Evolutionary conservation across 345 rosid species (phyloP), one percentile per base, ranked within the genome.

Genomic region (Salix brachista): DNA sequence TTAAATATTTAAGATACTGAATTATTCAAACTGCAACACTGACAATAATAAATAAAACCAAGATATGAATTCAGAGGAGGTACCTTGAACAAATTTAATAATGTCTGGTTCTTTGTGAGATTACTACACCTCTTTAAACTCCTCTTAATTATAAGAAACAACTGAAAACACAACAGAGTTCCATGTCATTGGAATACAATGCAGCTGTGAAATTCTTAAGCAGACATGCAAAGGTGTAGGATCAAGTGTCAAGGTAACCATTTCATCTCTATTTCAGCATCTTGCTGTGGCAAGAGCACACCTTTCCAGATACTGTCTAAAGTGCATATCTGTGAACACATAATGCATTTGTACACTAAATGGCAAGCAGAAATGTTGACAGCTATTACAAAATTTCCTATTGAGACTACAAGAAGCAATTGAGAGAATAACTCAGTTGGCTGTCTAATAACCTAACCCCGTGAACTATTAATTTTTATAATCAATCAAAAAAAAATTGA

Each of bases 111-210:
- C 89, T 91, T 93, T 79, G 94, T 93, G 77, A 93, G 85, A 79
- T 90, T 85, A 86, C 89, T 92, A 88, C 99, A 96, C 61, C 99
- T 89, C 87, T 96, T 96, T 85, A 96, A 87, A 92, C 98, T 96
- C 89, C 97, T 91, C 80, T 93, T 96, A 86, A 96, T 93, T 73
- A 92, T 88, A 67, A 90, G 87, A 86, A 96, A 93, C 86, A 93
- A 80, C 98, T 96, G 80, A 80, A 89, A 72, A 68, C 28, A 78
- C 23, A 74, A 75, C 30, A 76, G 50, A 71, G 65, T 37, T 46
- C 39, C 67, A 21, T 75, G 54, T 78, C 70, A 44, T 61, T 76
- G 34, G 48, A 58, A 34, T 17, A 46, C 52, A 54, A 3, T 32
- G n/a, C 44, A 30, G 41, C 39, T 7, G 25, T 21, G 17, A 60